Evolutionary conservation across 306 rosid species (phyloP).

Genomic region (Vigna reflexopilosa): DNA sequence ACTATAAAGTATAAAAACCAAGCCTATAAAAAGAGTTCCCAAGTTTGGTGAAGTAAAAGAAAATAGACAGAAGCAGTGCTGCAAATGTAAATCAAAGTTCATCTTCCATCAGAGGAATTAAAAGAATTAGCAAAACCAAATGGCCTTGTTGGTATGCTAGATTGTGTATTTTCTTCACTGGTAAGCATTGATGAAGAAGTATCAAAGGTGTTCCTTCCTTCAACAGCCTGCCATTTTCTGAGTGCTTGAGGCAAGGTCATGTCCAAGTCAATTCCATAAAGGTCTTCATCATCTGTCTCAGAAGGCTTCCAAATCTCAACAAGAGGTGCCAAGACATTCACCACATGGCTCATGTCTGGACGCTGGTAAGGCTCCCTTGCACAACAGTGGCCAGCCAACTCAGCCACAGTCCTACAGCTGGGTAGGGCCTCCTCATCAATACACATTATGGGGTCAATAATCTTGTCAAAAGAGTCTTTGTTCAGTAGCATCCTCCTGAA

Average conservation of each 20-base stretch:
- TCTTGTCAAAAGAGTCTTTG: constrained; percentile 57
- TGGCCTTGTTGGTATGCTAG: constrained; percentile 73
- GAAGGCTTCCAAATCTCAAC: constrained; percentile 88
- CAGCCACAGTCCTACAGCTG: constrained; percentile 65
- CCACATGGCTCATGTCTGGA: constrained; percentile 88
- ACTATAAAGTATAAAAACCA: background rate
- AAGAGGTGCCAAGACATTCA: constrained; percentile 79
- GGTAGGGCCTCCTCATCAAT: constrained; percentile 63
- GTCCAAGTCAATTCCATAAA: constrained; percentile 63
- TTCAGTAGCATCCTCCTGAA: constrained; percentile 72
- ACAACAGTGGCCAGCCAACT: constrained; percentile 82
- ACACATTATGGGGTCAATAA: constrained; percentile 66
- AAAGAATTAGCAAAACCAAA: constrained; percentile 69
- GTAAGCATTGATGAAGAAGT: constrained; percentile 50
- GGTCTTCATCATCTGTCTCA: constrained; percentile 54
- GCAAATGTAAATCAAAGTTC: constrained; percentile 36
- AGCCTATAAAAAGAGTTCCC: constrained; percentile 26
- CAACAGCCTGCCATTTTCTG: constrained; percentile 68
- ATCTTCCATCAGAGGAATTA: constrained; percentile 67
- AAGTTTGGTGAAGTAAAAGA: background rate
- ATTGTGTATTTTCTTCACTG: constrained; percentile 61
- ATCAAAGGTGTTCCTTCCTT: constrained; percentile 56
- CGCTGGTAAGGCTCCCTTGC: constrained; percentile 86
- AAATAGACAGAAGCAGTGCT: background rate
- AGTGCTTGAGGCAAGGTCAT: constrained; percentile 67